These are phyloP conservation scores for Myrica gale DNA, from an alignment of 306 rosid genomes.

Conservation along the genomic window DNA sequence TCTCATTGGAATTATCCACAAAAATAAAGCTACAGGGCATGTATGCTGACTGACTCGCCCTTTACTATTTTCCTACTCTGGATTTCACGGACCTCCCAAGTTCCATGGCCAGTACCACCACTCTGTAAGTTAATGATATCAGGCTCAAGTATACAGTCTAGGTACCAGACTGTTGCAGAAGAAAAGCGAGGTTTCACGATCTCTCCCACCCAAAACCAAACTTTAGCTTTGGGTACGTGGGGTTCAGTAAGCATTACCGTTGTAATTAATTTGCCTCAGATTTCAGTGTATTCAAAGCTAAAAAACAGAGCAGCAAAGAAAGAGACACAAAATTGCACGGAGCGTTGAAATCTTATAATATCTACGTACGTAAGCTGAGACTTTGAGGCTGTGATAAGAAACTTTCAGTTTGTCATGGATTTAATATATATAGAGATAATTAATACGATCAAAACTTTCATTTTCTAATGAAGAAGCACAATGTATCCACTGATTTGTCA, in stretches of 20 bases:
- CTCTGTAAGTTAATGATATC: neutral
- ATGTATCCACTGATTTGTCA: too few relatives aligned
- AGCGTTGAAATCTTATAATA: too few relatives aligned
- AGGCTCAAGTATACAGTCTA: neutral
- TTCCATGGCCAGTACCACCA: neutral
- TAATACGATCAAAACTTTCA: too few relatives aligned
- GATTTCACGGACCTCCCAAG: neutral
- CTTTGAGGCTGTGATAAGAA: too few relatives aligned
- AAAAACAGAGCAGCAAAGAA: too few relatives aligned
- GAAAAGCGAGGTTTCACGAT: neutral
- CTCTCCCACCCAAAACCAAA: neutral
- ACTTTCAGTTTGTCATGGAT: too few relatives aligned
- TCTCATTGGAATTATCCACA: slow-evolving; percentile 13
- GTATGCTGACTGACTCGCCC: neutral
- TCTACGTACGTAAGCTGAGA: too few relatives aligned
- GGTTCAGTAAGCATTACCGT: neutral
- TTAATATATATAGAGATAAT: too few relatives aligned
- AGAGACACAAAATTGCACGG: too few relatives aligned
- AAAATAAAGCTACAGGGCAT: neutral
- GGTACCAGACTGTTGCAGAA: neutral
- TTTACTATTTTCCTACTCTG: neutral
- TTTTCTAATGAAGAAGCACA: too few relatives aligned
- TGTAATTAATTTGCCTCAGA: neutral
- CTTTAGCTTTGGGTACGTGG: neutral
- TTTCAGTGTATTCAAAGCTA: neutral